These are phyloP conservation scores for Colletotrichum magnum DNA, from an alignment of 2,329 filamentous ascomycete species.

Conservation along the genomic window DNA sequence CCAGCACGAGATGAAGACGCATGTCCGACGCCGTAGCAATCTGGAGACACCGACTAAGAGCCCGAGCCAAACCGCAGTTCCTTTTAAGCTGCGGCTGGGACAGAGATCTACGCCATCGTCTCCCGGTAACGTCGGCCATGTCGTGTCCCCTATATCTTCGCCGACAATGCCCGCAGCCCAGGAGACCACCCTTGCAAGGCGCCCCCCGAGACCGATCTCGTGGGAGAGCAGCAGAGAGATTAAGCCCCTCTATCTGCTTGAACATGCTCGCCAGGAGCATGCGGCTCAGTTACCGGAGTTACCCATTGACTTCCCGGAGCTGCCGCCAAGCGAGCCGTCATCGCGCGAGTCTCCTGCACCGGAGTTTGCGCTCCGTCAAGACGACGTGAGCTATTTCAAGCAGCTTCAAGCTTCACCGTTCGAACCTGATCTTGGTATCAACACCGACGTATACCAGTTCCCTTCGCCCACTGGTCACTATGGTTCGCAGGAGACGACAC, in stretches of 20 bases:
- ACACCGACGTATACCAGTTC: constrained; percentile 54
- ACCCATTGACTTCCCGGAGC: constrained; percentile 62
- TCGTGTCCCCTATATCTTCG: constrained; percentile 56
- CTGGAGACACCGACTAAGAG: constrained; percentile 64
- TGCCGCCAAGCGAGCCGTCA: constrained; percentile 61
- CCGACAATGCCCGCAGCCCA: constrained; percentile 48
- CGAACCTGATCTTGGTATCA: constrained; percentile 53
- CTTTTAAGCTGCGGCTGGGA: constrained; percentile 68
- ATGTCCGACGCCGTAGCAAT: constrained; percentile 64
- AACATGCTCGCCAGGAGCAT: constrained; percentile 65
- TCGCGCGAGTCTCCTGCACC: constrained; percentile 53
- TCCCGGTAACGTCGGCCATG: constrained; percentile 53
- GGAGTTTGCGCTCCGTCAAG: constrained; percentile 47
- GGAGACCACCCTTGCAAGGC: constrained; percentile 53
- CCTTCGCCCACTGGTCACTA: constrained; percentile 59
- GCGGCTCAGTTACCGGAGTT: constrained; percentile 44
- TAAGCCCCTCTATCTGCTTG: constrained; percentile 86
- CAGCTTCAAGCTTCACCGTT: constrained; percentile 40
- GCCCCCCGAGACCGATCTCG: constrained; percentile 67
- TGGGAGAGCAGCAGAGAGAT: constrained; percentile 79
- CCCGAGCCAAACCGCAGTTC: constrained; percentile 71
- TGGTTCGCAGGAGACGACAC: constrained; percentile 77
- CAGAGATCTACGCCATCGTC: constrained; percentile 61
- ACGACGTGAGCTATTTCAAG: constrained; percentile 45
- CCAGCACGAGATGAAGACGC: constrained; percentile 56